Evolutionary conservation across 1,284 basidiomycete genomes (phyloP), one percentile per base, ranked within the genome.

Genomic region (Xerocomus nothofagi): DNA sequence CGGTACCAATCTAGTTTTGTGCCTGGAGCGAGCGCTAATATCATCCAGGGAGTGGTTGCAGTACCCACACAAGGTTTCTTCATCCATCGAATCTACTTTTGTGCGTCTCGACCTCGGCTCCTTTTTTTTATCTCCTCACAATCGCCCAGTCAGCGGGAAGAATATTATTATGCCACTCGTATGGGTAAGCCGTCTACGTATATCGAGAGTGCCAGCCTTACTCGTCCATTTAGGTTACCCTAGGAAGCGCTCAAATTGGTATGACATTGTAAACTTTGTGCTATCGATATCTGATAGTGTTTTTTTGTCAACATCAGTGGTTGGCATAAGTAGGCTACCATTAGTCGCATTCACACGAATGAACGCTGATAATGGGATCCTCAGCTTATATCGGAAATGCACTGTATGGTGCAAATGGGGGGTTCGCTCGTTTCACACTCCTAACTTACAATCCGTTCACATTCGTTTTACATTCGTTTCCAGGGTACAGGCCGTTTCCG

Each of bases 21-120:
- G 8, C 8, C 5, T 3, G 1, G 21, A 21, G 23, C 8, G 8
- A 29, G 7, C 7, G 18, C 21, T 57, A 15, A 61, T 7, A 14
- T 7, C 5, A 8, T 40, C 3, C 11, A 63, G 60, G 9, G 8
- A 4, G 0, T 49, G 17, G 37, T 41, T 23, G 30, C 52, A 14
- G 14, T 56, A n/a, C 5, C 5, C 14, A 47, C 56, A 2, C 58
- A 63, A 26, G 46, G 45, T 0, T 59, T 47, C 39, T 61, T 59
- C 17, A 20, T 58, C 12, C 21, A 51, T 29, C 47, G 60, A 14
- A 36, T 58, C 9, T 58, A 60, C n/a, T 0, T 54, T 0, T 44
- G 58, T 58, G 21, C n/a, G 56, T 43, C 17, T 27, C 11, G 2
- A 10, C 18, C 4, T n/a, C n/a, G n/a, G n/a, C 14, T 2, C 15